Conservation (phyloP, 352 stramenopile genomes). For the Phytophthora lateralis region DNA sequence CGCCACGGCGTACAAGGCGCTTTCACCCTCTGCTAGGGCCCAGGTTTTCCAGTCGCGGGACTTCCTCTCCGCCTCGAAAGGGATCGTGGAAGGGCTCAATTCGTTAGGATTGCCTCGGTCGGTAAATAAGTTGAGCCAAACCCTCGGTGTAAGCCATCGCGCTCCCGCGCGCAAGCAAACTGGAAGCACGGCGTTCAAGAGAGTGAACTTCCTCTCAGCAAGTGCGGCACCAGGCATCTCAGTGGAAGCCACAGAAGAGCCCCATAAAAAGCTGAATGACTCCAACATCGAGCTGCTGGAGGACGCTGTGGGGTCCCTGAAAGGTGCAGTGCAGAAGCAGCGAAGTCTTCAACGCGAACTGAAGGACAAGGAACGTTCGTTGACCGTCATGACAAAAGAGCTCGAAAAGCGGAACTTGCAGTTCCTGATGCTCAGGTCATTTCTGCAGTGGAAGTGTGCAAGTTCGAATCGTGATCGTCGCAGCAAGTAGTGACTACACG, state of each 20-base stretch:
- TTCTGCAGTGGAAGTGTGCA: slow-evolving; percentile 50
- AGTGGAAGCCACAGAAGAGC: slow-evolving; percentile 12
- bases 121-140: slow-evolving; percentile 20
- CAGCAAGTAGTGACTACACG: slow-evolving; percentile 2
- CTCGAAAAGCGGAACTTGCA: slow-evolving; percentile 37
- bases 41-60: slow-evolving; percentile 47
- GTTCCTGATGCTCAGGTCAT: slow-evolving; percentile 45
- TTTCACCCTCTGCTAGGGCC: slow-evolving; percentile 37
- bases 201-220: slow-evolving; percentile 19
- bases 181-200: neutral
- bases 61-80: slow-evolving; percentile 47
- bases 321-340: slow-evolving; percentile 43
- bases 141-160: slow-evolving; percentile 2
- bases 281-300: slow-evolving; percentile 51
- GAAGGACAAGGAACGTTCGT: slow-evolving; percentile 29
- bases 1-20: slow-evolving; percentile 42
- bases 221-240: slow-evolving; percentile 23
- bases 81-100: slow-evolving; percentile 43
- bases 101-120: slow-evolving; percentile 36
- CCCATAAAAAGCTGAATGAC: slow-evolving; percentile 28
- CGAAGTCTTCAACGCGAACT: slow-evolving; percentile 34
- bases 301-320: slow-evolving; percentile 46
- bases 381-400: slow-evolving; percentile 26
- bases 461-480: slow-evolving; percentile 13
- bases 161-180: neutral